phyloP scores from a whole-genome alignment of 2,329 filamentous ascomycete species.

The Geoglossum cookeanum region DNA sequence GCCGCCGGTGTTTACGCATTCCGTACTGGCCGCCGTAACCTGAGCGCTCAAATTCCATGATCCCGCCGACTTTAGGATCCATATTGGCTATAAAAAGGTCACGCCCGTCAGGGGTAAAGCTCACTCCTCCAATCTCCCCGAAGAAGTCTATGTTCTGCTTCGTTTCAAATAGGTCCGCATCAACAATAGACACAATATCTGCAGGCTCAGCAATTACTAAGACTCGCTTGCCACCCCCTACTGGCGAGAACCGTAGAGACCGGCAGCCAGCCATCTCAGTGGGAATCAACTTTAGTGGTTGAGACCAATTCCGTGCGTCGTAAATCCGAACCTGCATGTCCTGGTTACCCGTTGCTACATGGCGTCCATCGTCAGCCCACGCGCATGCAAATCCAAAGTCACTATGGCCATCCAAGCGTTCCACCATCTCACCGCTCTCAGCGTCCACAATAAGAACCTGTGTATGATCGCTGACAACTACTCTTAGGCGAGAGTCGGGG shows the following conservation, averaged over 20 bases:
- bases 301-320: constrained; percentile 52
- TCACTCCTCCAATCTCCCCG: constrained; percentile 52
- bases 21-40: constrained; percentile 2
- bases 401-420: constrained; percentile 41
- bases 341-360: constrained; percentile 58
- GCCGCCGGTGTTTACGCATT: background rate
- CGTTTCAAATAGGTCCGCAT: constrained; percentile 41
- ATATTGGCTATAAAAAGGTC: constrained; percentile 50
- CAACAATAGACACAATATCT: constrained; percentile 52
- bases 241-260: constrained; percentile 51
- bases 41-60: constrained; percentile 39
- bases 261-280: constrained; percentile 51
- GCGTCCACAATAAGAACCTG: constrained; percentile 50
- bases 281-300: constrained; percentile 35
- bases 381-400: constrained; percentile 62
- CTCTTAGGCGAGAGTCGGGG: constrained; percentile 23
- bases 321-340: constrained; percentile 56
- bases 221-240: constrained; percentile 45
- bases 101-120: constrained; percentile 46
- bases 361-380: constrained; percentile 61
- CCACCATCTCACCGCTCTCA: constrained; percentile 39
- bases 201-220: constrained; percentile 59
- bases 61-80: constrained; percentile 45
- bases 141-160: constrained; percentile 57
- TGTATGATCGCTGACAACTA: constrained; percentile 50